Conservation (phyloP, 495 filamentous ascomycete genomes). For the Jackrogersella multiformis region DNA sequence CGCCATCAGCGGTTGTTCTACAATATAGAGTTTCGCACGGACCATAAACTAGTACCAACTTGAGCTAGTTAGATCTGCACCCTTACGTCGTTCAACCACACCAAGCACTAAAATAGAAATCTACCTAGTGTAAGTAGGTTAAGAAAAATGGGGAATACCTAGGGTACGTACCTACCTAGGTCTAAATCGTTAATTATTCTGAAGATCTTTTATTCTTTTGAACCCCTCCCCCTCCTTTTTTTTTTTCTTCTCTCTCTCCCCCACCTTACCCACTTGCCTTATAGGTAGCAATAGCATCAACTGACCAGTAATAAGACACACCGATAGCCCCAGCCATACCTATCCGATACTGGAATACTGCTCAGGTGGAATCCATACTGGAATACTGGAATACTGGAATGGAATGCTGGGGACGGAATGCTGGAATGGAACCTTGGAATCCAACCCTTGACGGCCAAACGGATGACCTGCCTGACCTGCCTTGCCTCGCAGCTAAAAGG, state of each 20-base stretch:
- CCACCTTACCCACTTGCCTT: slow-evolving; percentile 18
- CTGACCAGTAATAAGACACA: slow-evolving; percentile 38
- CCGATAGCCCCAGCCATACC: slow-evolving; percentile 32
- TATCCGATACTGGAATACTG: slow-evolving; percentile 31
- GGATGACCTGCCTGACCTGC: slow-evolving; percentile 36
- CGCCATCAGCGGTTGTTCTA: slow-evolving; percentile 40
- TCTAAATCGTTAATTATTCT: slow-evolving; percentile 1
- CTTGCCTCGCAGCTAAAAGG: slow-evolving; percentile 25
- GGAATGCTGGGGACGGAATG: no score
- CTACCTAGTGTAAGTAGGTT: background rate
- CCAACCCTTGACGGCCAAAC: slow-evolving; percentile 40
- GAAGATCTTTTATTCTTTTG: slow-evolving; percentile 16
- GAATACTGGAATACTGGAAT: no score
- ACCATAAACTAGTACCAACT: slow-evolving; percentile 9
- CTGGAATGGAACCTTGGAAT: slow-evolving; percentile 29
- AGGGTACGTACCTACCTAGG: no score
- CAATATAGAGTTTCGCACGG: slow-evolving; percentile 22
- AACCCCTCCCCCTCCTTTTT: slow-evolving; percentile 30
- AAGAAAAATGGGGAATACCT: slow-evolving; percentile 15
- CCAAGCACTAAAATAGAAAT: slow-evolving; percentile 41
- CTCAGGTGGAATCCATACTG: no score
- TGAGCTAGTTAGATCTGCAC: slow-evolving; percentile 25
- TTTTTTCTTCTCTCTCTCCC: background rate
- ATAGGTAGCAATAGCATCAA: slow-evolving; percentile 15
- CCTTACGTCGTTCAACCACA: slow-evolving; percentile 42